These are phyloP conservation scores for Raffaelea arxii DNA, from an alignment of 2,329 filamentous ascomycete genomes.

Conservation along the genomic window DNA sequence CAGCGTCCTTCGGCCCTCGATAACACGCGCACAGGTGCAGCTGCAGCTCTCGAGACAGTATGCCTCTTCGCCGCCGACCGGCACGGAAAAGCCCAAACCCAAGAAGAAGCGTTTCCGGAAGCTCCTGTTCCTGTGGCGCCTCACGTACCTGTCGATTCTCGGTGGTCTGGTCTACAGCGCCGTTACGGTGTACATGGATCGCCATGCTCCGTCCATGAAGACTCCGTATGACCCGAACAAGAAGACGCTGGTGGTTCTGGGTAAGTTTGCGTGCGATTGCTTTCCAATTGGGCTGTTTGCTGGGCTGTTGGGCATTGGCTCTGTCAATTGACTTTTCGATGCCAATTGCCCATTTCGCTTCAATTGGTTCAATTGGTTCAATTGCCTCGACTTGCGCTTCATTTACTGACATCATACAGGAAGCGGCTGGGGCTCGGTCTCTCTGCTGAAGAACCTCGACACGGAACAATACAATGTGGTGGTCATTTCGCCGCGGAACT, in stretches of 20 bases:
- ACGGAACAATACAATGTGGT: conserved; percentile 99
- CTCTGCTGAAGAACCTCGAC: conserved; percentile 95
- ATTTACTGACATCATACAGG: conserved; percentile 40
- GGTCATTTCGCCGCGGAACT: conserved; percentile 96
- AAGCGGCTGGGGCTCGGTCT: conserved; percentile 92
- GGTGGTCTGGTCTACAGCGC: conserved; percentile 60
- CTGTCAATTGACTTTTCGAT: neutral
- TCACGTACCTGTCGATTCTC: conserved; percentile 66
- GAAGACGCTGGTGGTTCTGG: conserved; percentile 94
- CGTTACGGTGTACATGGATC: conserved; percentile 75
- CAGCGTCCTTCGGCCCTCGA: conserved; percentile 6
- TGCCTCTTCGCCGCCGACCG: conserved; percentile 19
- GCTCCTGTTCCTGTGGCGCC: conserved; percentile 73
- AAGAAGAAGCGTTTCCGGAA: conserved; percentile 50
- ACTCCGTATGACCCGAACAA: conserved; percentile 70
- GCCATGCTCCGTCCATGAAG: conserved; percentile 68
- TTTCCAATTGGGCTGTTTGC: neutral
- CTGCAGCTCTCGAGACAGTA: conserved; percentile 2
- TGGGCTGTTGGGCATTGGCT: neutral
- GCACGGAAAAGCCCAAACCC: conserved; percentile 32
- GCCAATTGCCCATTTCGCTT: neutral
- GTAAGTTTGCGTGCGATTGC: conserved; percentile 36
- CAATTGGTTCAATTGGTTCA: conserved; percentile 10
- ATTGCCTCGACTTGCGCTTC: neutral
- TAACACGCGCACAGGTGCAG: neutral